Evolutionary conservation across 169 alveolate genomes (phyloP).

Genomic region (Plasmodium knowlesi): DNA sequence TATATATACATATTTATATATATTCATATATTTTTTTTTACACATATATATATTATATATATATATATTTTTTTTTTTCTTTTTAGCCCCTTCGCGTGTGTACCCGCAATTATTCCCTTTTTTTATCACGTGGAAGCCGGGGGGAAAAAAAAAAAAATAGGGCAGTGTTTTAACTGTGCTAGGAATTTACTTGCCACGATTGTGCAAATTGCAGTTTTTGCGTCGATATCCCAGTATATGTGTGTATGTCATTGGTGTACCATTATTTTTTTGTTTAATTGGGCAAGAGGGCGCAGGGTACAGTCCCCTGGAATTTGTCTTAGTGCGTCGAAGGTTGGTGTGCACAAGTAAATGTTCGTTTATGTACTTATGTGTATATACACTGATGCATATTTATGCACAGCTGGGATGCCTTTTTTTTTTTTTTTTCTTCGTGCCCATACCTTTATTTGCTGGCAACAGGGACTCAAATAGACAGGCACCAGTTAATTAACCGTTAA

Average conservation of each 20-base stretch:
- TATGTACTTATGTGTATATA: constrained; percentile 4
- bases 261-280: neutral
- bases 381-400: neutral
- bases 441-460: neutral
- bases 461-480: constrained; percentile 14
- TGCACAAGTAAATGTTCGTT: neutral
- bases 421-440: neutral
- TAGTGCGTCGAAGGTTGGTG: neutral
- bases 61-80: neutral
- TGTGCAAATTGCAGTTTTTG: neutral
- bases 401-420: neutral
- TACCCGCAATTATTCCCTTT: constrained; percentile 13
- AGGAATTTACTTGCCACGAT: neutral
- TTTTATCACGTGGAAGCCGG: neutral
- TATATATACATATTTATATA: neutral
- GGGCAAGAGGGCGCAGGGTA: neutral
- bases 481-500: neutral
- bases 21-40: neutral
- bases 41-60: neutral
- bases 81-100: constrained; percentile 23
- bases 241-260: neutral
- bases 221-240: neutral
- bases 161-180: neutral
- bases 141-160: neutral
- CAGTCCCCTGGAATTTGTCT: neutral